Conservation (phyloP, 352 stramenopile genomes). For the Globisporangium heterothallicum region DNA sequence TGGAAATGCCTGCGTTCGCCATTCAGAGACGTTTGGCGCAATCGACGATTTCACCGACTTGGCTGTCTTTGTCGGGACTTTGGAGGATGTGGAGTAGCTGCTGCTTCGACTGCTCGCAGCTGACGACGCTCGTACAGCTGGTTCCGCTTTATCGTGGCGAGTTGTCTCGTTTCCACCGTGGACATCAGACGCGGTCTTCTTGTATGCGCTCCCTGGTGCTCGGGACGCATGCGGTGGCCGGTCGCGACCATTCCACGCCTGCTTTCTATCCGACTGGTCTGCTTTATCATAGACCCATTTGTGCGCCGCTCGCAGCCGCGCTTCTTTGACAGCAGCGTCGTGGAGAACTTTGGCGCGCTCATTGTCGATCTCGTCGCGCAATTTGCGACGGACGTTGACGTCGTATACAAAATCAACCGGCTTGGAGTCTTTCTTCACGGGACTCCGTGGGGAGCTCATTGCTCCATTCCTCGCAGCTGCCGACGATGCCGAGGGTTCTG, state of each 20-base stretch:
- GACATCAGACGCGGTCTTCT: conserved; percentile 3
- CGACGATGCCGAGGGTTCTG: background rate
- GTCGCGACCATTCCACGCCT: conserved; percentile 17
- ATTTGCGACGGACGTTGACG: conserved; percentile 34
- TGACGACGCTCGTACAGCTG: background rate
- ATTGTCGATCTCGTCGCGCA: conserved; percentile 54
- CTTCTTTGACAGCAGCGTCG: conserved; percentile 28
- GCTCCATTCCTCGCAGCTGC: background rate
- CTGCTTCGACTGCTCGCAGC: conserved; percentile 6
- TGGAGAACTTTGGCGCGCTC: conserved; percentile 32
- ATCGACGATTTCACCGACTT: conserved; percentile 23
- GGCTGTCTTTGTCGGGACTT: background rate
- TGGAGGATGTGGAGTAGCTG: conserved; percentile 4
- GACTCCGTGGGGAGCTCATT: background rate
- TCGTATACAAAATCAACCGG: conserved; percentile 74
- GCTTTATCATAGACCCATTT: conserved; percentile 32
- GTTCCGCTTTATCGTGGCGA: background rate
- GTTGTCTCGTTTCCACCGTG: conserved; percentile 9
- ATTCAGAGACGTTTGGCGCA: conserved; percentile 32
- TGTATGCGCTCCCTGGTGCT: background rate
- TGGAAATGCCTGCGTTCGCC: conserved; percentile 27
- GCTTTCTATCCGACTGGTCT: conserved; percentile 12
- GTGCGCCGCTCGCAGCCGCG: conserved; percentile 29
- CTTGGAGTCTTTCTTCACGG: conserved; percentile 8
- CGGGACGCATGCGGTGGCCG: background rate